Evolutionary conservation across 306 rosid genomes (phyloP), one percentile per base, ranked within the genome.

Genomic region (Cucumis sativus): DNA sequence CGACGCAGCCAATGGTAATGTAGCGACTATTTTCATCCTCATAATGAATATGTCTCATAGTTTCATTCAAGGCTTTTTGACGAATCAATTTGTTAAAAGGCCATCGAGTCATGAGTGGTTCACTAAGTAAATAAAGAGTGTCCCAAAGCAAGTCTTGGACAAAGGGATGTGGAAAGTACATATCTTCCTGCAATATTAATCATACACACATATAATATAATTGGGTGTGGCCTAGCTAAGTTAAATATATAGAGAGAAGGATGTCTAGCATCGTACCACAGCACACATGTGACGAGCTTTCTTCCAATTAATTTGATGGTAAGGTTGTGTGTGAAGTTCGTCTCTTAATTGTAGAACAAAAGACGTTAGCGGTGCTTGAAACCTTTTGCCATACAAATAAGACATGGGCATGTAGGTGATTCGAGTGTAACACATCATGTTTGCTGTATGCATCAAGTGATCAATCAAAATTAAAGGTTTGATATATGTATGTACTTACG

Each of bases 1-100:
- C n/a, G n/a, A n/a, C n/a, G n/a, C n/a, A n/a, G n/a, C n/a, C n/a
- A n/a, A n/a, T n/a, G n/a, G n/a, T n/a, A n/a, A n/a, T n/a, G n/a
- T 82, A 82, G 25, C 84, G 68, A 72, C 82, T 82, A 0, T 68
- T 80, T 60, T 84, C 87, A 75, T 84, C 80, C 62, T 84, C 87
- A 10, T 78, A 84, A 47, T 84, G 84, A 78, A 84, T 81, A 37
- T 78, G 82, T 15, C 60, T 68, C 84, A 84, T 84, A 12, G 76
- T 67, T 52, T 30, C 28, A 0, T 74, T 37, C 0, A 84, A 71
- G 47, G 87, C 82, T 17, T 14, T 84, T 13, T 84, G 71, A n/a
- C 87, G 63, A 1, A 81, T 33, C 12, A 84, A 7, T 70, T 84
- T 78, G 70, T 84, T 84, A 3, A 80, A 80, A 54, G 87, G 87